These are phyloP conservation scores for Boletus bicolor DNA, from an alignment of 768 basidiomycete genomes.

Conservation along the genomic window DNA sequence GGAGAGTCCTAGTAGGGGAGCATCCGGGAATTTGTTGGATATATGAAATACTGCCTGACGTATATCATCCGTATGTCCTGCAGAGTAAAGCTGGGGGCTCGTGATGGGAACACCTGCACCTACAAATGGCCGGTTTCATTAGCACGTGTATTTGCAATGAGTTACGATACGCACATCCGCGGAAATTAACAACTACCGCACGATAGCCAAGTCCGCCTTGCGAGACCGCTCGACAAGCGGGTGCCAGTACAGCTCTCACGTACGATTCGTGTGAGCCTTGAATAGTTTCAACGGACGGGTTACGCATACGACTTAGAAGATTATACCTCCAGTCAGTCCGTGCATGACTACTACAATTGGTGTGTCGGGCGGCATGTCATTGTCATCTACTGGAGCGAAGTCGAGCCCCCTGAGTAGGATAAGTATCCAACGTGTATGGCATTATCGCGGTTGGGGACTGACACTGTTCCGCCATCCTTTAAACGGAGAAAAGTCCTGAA, in stretches of 20 bases:
- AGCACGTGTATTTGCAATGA: conserved; percentile 8
- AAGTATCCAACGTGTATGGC: neutral
- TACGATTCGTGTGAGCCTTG: conserved; percentile 88
- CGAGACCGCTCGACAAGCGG: conserved; percentile 63
- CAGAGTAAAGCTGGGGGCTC: conserved; percentile 79
- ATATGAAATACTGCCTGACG: conserved; percentile 79
- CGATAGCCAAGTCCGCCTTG: conserved; percentile 90
- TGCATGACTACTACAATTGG: conserved; percentile 34
- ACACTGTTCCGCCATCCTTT: conserved; percentile 34
- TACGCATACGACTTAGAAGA: neutral
- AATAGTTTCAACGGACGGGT: conserved; percentile 6
- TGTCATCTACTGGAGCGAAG: conserved; percentile 29
- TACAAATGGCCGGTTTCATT: conserved; percentile 31
- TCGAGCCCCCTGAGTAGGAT: conserved; percentile 29
- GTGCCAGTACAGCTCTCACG: conserved; percentile 76
- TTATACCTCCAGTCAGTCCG: conserved; percentile 32
- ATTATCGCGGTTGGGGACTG: conserved; percentile 10
- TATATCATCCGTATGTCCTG: conserved; percentile 87
- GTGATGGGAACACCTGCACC: conserved; percentile 86
- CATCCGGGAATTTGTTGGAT: conserved; percentile 64
- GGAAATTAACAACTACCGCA: conserved; percentile 87
- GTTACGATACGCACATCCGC: conserved; percentile 64
- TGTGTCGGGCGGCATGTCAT: conserved; percentile 21
- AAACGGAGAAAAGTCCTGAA: conserved; percentile 28
- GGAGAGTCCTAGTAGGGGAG: conserved; percentile 81